Evolutionary conservation across 2,329 filamentous ascomycete genomes (phyloP), one percentile per base, ranked within the genome.

Genomic region (Aspergillus sp.): DNA sequence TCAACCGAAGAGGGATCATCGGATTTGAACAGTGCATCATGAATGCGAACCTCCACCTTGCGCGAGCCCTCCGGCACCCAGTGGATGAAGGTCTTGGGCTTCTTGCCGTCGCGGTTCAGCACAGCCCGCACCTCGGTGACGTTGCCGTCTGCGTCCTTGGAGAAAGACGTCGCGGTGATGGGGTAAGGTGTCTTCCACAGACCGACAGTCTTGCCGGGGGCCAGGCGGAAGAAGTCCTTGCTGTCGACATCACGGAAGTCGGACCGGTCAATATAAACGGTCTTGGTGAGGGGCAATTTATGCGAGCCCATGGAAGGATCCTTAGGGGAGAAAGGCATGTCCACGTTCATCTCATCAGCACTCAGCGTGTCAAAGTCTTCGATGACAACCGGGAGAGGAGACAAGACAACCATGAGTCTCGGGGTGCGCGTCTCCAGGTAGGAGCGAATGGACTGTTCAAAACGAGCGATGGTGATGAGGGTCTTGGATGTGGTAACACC

Each of bases 381-480:
- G 54, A 97, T 91, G 25, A 90, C 78, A 11, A 97, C 85, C 31
- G 85, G 87, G 43, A 97, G 78, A 0, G 93, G 93, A 60, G 97
- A 91, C 17, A 96, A 81, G 2, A 97, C 84, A 25, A 97, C 80
- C 88, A 95, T 94, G 11, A 97, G 80, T 21, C 93, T 86, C 2
- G 93, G 92, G 0, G 96, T 91, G 0, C 89, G 91, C 45, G 83
- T 83, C 70, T 97, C 93, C 13, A 97, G 85, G 69, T 96, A 95
- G 58, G 86, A 86, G 19, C 93, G 86, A 55, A 97, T 85, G 0
- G 85, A 86, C 67, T 93, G 86, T 65, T 97, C 93, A 56, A 97
- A 91, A n/a, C 88, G 86, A 52, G 81, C 75, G 44, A 90, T 86
- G 69, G 93, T 85, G 62, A 96, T 96, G 58, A 89, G 85, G 3